These are phyloP conservation scores for Trichosporon ovoides DNA, from an alignment of 1,284 basidiomycete genomes.

Conservation along the genomic window DNA sequence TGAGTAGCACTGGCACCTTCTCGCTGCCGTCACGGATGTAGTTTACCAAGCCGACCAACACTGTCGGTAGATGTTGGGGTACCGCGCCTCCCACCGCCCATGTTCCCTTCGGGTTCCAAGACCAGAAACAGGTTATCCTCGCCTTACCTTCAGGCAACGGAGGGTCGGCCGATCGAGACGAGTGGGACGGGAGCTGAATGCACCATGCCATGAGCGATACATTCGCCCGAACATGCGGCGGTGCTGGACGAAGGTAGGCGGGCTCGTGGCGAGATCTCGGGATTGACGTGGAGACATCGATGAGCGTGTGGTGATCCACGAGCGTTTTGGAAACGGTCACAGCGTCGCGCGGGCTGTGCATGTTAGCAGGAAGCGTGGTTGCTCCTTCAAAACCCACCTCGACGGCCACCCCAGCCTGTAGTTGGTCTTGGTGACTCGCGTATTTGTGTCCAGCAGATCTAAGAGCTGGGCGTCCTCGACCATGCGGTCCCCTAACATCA, in stretches of 20 bases:
- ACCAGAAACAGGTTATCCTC: constrained; percentile 87
- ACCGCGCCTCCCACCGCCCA: constrained; percentile 67
- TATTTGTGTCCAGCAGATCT: constrained; percentile 79
- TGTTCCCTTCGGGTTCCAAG: constrained; percentile 84
- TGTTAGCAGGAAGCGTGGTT: constrained; percentile 22
- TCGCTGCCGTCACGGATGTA: constrained; percentile 66
- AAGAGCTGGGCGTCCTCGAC: constrained; percentile 78
- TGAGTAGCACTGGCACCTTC: constrained; percentile 67
- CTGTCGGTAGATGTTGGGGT: constrained; percentile 68
- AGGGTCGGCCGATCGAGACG: constrained; percentile 38
- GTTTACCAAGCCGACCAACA: constrained; percentile 72
- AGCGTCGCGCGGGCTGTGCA: constrained; percentile 72
- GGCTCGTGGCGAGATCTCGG: constrained; percentile 88
- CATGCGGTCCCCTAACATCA: constrained; percentile 71
- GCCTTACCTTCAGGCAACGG: constrained; percentile 51
- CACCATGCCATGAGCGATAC: constrained; percentile 88
- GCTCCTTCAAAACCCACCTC: constrained; percentile 54
- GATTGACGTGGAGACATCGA: constrained; percentile 92
- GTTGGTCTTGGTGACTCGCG: constrained; percentile 80
- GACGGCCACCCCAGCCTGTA: constrained; percentile 95
- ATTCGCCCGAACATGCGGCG: constrained; percentile 89
- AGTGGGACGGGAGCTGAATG: constrained; percentile 59
- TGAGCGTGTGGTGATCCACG: constrained; percentile 71
- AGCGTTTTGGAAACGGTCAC: constrained; percentile 84
- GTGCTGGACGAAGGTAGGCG: constrained; percentile 83